Evolutionary conservation across 1,284 basidiomycete genomes (phyloP).

Genomic region (Pseudozyma tsukubaensis): DNA sequence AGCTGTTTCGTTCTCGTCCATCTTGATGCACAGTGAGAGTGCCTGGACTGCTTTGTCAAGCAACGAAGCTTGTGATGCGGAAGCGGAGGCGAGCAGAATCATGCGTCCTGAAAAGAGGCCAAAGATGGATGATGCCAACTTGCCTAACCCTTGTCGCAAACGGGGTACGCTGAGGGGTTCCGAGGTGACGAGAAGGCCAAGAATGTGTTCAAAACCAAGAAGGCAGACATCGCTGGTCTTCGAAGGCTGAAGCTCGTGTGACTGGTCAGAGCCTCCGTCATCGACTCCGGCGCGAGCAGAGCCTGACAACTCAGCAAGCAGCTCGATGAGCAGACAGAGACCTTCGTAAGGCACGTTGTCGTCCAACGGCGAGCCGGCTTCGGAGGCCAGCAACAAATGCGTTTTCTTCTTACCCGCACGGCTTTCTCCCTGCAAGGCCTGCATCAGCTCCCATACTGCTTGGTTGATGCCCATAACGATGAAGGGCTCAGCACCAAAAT

Average conservation of each 20-base stretch:
- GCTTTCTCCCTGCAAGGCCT: constrained; percentile 31
- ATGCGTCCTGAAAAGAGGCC: constrained; percentile 33
- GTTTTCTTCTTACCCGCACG: constrained; percentile 34
- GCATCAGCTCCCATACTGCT: constrained; percentile 37
- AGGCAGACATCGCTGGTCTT: constrained; percentile 53
- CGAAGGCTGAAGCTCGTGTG: constrained; percentile 14
- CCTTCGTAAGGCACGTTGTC: constrained; percentile 59
- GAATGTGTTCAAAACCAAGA: constrained; percentile 45
- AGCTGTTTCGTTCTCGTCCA: constrained; percentile 44
- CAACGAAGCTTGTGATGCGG: neutral
- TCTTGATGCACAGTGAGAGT: constrained; percentile 38
- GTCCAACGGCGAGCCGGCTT: constrained; percentile 42
- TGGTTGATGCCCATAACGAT: constrained; percentile 41
- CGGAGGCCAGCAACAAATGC: constrained; percentile 25
- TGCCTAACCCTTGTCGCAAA: constrained; percentile 35
- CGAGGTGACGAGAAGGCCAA: constrained; percentile 19
- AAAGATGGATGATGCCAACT: constrained; percentile 31
- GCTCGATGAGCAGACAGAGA: constrained; percentile 44
- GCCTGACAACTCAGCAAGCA: constrained; percentile 40
- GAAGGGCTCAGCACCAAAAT: constrained; percentile 43
- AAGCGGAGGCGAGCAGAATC: constrained; percentile 18
- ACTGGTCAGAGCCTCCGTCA: constrained; percentile 25
- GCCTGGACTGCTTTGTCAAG: constrained; percentile 35
- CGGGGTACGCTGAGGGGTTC: constrained; percentile 47
- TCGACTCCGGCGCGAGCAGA: constrained; percentile 40